These are phyloP conservation scores for Alternaria viburni DNA, from an alignment of 2,329 filamentous ascomycete species.

Conservation along the genomic window DNA sequence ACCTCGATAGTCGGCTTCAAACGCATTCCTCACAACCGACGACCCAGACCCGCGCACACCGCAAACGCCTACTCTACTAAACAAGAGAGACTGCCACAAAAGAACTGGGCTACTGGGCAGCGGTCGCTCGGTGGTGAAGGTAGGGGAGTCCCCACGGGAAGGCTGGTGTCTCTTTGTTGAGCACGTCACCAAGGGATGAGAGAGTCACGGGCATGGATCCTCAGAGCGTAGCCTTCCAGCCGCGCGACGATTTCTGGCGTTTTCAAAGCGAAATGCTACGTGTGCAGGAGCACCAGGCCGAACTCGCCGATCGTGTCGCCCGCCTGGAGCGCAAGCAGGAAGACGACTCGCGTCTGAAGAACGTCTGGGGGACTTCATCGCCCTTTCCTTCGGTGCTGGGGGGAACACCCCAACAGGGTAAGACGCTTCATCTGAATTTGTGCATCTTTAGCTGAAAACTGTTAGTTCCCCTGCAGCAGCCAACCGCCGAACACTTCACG, in stretches of 20 bases:
- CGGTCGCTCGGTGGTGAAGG: constrained; percentile 15
- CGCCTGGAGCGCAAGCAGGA: constrained; percentile 67
- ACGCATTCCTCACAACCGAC: neutral
- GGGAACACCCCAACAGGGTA: constrained; percentile 87
- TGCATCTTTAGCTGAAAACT: constrained; percentile 19
- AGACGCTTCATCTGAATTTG: constrained; percentile 31
- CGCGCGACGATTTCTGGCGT: constrained; percentile 69
- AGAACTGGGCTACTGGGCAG: constrained; percentile 10
- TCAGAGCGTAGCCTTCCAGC: constrained; percentile 66
- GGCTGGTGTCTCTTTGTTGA: constrained; percentile 30
- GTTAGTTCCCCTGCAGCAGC: constrained; percentile 78
- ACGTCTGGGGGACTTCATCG: constrained; percentile 83
- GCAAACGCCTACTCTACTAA: neutral
- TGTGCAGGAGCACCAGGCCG: constrained; percentile 65
- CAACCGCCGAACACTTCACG: constrained; percentile 84
- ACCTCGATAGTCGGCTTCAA: neutral
- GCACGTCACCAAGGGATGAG: constrained; percentile 40
- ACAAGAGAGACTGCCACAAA: neutral
- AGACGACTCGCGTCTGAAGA: constrained; percentile 73
- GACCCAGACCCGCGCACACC: neutral
- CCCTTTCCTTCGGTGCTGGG: constrained; percentile 87
- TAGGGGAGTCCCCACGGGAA: constrained; percentile 18
- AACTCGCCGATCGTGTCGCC: constrained; percentile 66
- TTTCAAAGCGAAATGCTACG: constrained; percentile 68
- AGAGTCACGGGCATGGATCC: constrained; percentile 62